Base-by-base conservation (phyloP, 495 filamentous ascomycete genomes). In the Cercophora sp. region DNA sequence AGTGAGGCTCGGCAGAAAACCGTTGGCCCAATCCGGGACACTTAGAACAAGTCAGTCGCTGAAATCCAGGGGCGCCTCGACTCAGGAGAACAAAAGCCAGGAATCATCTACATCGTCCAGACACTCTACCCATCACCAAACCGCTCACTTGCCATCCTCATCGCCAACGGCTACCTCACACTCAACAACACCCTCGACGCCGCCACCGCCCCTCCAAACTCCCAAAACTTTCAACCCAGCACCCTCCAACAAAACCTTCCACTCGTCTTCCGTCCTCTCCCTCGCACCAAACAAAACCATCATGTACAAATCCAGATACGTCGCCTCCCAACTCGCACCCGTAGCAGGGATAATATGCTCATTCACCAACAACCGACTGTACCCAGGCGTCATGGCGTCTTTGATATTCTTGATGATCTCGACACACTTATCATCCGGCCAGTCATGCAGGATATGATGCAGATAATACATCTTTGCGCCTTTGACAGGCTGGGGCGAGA, bases 331-430 rank as follows among this genome's bases (percentile, higher is more conserved):
- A 0, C 59, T 55, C 0, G 77, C 69, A 0, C 64, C 67, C 51
- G 56, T 59, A 18, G 69, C 62, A 0, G 68, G 71, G 8, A 83
- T 66, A 6, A 82, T 71, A 50, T 71, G 71, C 62, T 82, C 79
- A 51, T 80, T 79, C 13, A 83, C 64, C 34, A 82, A 55, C 19
- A 83, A 57, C 36, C 65, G 57, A 10, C 61, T 69, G 43, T 80
- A 79, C 0, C 75, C 75, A 16, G 60, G 68, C 49, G 65, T 63
- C 65, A 79, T 65, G 18, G 75, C 77, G 29, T 26, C 36, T 54
- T 51, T 59, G 16, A 78, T 56, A 25, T 66, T 34, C 0, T 9
- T n/a, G 1, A 80, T 55, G 34, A 79, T 79, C 13, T 29, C 52
- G 4, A 44, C 54, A 37, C 67, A 70, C 8, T 50, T 56, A 3